Evolutionary conservation across 495 filamentous ascomycete genomes (phyloP).

Genomic region (Tuber magnatum): DNA sequence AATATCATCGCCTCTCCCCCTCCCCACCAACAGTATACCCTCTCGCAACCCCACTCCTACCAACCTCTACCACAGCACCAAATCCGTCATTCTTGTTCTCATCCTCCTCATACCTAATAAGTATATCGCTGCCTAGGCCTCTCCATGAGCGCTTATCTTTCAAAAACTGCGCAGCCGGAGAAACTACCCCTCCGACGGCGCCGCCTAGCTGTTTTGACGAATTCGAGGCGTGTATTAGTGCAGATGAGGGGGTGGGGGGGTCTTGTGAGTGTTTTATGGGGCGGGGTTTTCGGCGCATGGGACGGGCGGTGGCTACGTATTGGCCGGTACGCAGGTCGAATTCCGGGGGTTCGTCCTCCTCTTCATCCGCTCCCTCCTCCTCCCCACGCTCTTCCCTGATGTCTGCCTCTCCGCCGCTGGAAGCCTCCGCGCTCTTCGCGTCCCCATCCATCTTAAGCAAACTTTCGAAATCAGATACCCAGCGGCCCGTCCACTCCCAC

Average conservation of each 20-base stretch:
- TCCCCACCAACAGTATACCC: slow-evolving; percentile 72
- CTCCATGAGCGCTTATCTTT: slow-evolving; percentile 80
- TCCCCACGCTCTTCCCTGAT: slow-evolving; percentile 46
- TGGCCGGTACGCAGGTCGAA: slow-evolving; percentile 85
- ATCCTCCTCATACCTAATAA: slow-evolving; percentile 58
- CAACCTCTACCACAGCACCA: slow-evolving; percentile 63
- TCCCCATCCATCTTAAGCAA: slow-evolving; percentile 39
- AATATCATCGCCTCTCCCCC: slow-evolving; percentile 21
- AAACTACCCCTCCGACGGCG: slow-evolving; percentile 68
- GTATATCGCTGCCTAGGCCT: slow-evolving; percentile 83
- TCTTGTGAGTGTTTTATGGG: slow-evolving; percentile 32
- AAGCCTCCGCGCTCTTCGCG: slow-evolving; percentile 4
- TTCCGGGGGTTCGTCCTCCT: slow-evolving; percentile 62
- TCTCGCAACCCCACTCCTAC: slow-evolving; percentile 79
- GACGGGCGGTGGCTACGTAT: slow-evolving; percentile 74
- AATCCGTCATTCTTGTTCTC: slow-evolving; percentile 29
- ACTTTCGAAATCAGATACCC: slow-evolving; percentile 46
- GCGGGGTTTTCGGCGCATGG: slow-evolving; percentile 53
- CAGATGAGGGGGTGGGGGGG: slow-evolving; percentile 27
- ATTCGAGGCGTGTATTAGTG: slow-evolving; percentile 37
- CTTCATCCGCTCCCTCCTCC: slow-evolving; percentile 39
- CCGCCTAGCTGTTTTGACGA: slow-evolving; percentile 47
- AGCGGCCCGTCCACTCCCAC: slow-evolving; percentile 44
- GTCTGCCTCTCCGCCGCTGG: slow-evolving; percentile 18
- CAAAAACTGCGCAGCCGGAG: slow-evolving; percentile 83